A percentile compares a stretch with the other conserved stretches of the same genome.
Conservation (phyloP, 1,284 basidiomycete species). For the Tausonia pullulans region DNA sequence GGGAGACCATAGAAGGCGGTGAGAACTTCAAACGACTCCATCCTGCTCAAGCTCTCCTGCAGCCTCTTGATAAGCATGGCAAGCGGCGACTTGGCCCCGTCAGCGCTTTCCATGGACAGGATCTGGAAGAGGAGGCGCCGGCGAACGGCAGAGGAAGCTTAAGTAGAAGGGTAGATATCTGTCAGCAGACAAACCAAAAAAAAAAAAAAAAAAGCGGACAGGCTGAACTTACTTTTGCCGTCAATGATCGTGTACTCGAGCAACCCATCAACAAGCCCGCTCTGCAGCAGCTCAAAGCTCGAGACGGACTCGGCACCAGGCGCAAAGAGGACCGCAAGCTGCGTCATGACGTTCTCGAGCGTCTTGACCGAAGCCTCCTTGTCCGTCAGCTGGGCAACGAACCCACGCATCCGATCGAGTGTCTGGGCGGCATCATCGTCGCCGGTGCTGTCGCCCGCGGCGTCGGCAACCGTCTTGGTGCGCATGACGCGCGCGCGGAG, state of each 20-base stretch:
- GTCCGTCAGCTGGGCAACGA: conserved; percentile 53
- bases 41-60: conserved; percentile 81
- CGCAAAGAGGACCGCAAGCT: conserved; percentile 67
- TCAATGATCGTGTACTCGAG: conserved; percentile 68
- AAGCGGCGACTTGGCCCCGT: conserved; percentile 48
- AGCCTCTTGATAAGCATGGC: conserved; percentile 80
- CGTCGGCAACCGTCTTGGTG: conserved; percentile 53
- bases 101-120: conserved; percentile 49
- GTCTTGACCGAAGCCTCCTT: conserved; percentile 51
- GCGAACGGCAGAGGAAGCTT: conserved; percentile 48
- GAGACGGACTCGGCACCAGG: conserved; percentile 63
- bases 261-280: conserved; percentile 79
- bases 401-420: conserved; percentile 41
- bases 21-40: conserved; percentile 88
- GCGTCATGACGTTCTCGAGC: conserved; percentile 51
- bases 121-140: conserved; percentile 63
- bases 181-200: conserved; percentile 18
- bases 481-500: conserved; percentile 71
- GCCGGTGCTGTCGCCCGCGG: conserved; percentile 47
- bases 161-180: neutral
- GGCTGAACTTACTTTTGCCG: conserved; percentile 42
- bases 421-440: conserved; percentile 54
- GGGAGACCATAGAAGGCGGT: conserved; percentile 53
- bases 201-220: neutral
- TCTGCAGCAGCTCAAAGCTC: conserved; percentile 90